Base-by-base conservation (phyloP, 2,329 filamentous ascomycete genomes). In the Westerdykella sp. region DNA sequence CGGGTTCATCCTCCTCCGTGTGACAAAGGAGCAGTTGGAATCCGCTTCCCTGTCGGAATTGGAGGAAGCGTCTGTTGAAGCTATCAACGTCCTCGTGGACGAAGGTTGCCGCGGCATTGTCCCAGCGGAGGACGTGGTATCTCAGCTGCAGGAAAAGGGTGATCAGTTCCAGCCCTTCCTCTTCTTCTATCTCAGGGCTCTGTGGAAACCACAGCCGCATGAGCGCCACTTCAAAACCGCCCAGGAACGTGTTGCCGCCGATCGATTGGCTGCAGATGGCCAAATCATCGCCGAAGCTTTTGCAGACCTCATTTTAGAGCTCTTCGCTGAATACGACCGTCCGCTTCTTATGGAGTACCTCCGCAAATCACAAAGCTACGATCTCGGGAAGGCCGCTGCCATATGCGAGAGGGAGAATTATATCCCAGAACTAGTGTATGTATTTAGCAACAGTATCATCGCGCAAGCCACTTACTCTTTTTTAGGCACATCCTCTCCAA, bases 41-140 rank as follows among this genome's bases (percentile, higher is more conserved):
- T 77, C 76, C 5, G 85, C 89, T 54, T 72, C 80, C 0, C 69
- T 80, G 14, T 66, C 75, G 0, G 88, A 96, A 49, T 75, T 97
- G 4, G 86, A 89, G 59, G 81, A 85, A 44, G 77, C 84, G 4
- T 93, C 88, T 0, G 78, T 81, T 0, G 91, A 98, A 63, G 85
- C 90, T 1, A 85, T 96, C 40, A 81, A 82, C 1, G 71, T 97
- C 6, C 81, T 98, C 4, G 90, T 95, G 1, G 85, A 94, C 39
- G 91, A 97, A 68, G 90, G 90, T 1, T 85, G 90, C 50, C 85
- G 91, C 45, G 93, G 93, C 0, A 84, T 95, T 21, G 84, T 97
- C 13, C 81, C 79, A 22, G 85, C 89, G 0, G 76, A 80, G 3
- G 77, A 82, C 2, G 90, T 98, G 2, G 83, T 96, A 2, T 71